phyloP scores from a whole-genome alignment of 805 yeast species.

The Spathaspora girioi region DNA sequence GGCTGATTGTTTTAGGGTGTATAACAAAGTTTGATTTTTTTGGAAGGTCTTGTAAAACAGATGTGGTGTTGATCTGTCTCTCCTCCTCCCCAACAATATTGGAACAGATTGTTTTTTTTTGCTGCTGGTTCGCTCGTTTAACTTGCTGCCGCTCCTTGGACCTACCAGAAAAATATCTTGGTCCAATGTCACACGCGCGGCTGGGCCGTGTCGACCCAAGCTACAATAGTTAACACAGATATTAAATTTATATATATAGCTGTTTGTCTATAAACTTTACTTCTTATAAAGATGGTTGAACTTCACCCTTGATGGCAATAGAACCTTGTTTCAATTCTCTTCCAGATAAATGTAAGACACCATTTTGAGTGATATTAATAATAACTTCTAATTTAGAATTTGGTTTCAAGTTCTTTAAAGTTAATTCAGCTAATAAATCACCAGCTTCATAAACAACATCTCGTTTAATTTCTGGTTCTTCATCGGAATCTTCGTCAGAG shows the following conservation, averaged over 20 bases:
- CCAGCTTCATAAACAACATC: slow-evolving; percentile 74
- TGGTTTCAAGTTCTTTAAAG: slow-evolving; percentile 63
- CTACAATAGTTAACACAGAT: neutral
- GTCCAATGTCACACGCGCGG: too few species aligned
- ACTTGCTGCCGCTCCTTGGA: neutral
- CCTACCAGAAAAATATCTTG: neutral
- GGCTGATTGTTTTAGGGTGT: neutral
- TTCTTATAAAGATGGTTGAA: slow-evolving; percentile 10
- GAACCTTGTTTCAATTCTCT: slow-evolving; percentile 62
- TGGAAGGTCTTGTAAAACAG: neutral
- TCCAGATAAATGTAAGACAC: slow-evolving; percentile 60
- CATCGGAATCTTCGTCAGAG: slow-evolving; percentile 56
- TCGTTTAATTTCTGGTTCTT: slow-evolving; percentile 84
- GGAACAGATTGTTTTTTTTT: too few species aligned
- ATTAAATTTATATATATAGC: too few species aligned
- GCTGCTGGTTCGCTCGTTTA: neutral
- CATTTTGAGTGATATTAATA: slow-evolving; percentile 62
- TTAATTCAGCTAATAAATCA: slow-evolving; percentile 71
- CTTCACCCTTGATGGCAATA: slow-evolving; percentile 54
- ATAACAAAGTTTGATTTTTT: too few species aligned
- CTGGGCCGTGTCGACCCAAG: too few species aligned
- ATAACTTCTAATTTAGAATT: slow-evolving; percentile 67
- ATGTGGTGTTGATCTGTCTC: neutral
- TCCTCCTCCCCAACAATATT: too few species aligned
- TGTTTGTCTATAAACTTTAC: neutral